Evolutionary conservation across 768 basidiomycete species (phyloP).

Genomic region (Termitomyces sp.): DNA sequence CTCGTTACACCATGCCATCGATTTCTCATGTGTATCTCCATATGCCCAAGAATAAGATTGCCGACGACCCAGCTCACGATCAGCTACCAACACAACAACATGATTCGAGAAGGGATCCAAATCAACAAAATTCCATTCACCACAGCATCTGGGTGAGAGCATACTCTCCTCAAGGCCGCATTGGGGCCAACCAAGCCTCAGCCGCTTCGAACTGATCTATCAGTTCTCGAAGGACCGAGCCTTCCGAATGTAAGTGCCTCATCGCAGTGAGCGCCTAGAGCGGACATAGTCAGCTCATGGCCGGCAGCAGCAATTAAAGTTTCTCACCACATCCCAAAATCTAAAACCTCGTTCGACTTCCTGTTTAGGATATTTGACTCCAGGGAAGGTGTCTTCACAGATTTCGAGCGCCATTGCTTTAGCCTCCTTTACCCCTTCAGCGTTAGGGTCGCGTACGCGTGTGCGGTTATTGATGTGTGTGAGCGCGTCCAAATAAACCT

Average conservation of each 20-base stretch:
- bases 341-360: conserved; percentile 97
- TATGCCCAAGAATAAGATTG: conserved; percentile 18
- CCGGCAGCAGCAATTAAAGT: conserved; percentile 4
- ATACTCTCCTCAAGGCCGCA: conserved; percentile 62
- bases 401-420: conserved; percentile 87
- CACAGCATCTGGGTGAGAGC: neutral
- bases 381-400: conserved; percentile 91
- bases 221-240: conserved; percentile 76
- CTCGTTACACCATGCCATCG: conserved; percentile 13
- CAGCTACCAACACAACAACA: conserved; percentile 13
- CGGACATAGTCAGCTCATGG: conserved; percentile 7
- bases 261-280: conserved; percentile 80
- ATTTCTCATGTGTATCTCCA: conserved; percentile 17
- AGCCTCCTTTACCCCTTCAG: conserved; percentile 74
- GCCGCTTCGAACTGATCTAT: conserved; percentile 96
- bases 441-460: conserved; percentile 72
- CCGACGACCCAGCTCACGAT: conserved; percentile 9
- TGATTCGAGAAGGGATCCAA: conserved; percentile 10
- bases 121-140: conserved; percentile 8
- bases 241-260: conserved; percentile 81
- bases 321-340: conserved; percentile 96
- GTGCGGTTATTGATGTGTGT: conserved; percentile 82
- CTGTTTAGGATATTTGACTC: conserved; percentile 78
- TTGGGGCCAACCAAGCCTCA: conserved; percentile 89
- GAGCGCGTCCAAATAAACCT: conserved; percentile 92